Percentiles rank a stretch among this genome's conserved stretches.
phyloP scores from a whole-genome alignment of 176 grass and related monocot genomes.

The Triticum urartu region DNA sequence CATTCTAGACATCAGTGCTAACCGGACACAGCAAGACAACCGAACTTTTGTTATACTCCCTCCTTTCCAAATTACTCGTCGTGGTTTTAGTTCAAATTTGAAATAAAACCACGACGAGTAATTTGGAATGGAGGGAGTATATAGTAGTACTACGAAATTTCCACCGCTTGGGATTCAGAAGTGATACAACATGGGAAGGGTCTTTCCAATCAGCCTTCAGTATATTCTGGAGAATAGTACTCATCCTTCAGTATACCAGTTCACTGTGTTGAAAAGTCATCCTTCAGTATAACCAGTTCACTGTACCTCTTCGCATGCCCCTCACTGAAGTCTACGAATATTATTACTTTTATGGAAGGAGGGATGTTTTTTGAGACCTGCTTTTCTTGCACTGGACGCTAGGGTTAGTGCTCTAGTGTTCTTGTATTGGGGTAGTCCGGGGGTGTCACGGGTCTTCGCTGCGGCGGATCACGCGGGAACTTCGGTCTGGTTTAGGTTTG shows the following conservation, averaged over 20 bases:
- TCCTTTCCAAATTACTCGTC: too few species aligned
- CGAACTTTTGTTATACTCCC: too few species aligned
- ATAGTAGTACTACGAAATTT: too few species aligned
- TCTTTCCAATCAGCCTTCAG: slow-evolving; percentile 98
- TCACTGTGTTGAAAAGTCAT: too few species aligned
- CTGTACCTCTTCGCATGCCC: slow-evolving; percentile 85
- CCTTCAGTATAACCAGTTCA: slow-evolving; percentile 54
- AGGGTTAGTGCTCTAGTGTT: not conserved
- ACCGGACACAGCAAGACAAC: too few species aligned
- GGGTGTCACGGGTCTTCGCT: not conserved
- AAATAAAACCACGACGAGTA: too few species aligned
- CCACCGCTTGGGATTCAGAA: too few species aligned
- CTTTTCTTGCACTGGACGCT: slow-evolving; percentile 73
- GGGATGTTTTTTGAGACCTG: slow-evolving; percentile 82
- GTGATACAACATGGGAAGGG: not conserved
- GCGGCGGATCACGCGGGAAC: not conserved
- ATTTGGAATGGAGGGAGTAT: too few species aligned
- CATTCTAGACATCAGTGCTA: too few species aligned
- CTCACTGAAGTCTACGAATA: slow-evolving; percentile 74
- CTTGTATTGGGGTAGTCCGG: not conserved
- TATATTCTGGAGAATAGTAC: slow-evolving; percentile 81
- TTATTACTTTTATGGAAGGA: slow-evolving; percentile 75
- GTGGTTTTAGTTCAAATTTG: too few species aligned
- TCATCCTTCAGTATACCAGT: too few species aligned
- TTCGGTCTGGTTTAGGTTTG: not conserved